Percentiles rank a stretch among this genome's conserved stretches.
phyloP scores from a whole-genome alignment of 2,329 filamentous ascomycete species.

The Teratosphaeria viscida region DNA sequence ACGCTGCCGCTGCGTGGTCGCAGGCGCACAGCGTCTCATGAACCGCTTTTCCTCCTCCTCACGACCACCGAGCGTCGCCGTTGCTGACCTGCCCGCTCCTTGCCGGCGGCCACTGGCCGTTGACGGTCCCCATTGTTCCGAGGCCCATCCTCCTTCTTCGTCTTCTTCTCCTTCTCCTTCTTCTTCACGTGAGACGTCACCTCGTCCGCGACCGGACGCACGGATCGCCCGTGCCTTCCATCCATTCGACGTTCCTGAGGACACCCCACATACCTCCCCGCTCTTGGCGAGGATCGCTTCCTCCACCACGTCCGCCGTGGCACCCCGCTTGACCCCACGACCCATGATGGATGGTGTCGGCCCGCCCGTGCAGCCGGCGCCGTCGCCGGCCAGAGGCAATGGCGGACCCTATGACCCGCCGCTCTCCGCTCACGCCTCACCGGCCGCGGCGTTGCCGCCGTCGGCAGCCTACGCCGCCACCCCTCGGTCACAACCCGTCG shows the following conservation, averaged over 20 bases:
- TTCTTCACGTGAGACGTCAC: background rate
- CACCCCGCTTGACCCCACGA: background rate
- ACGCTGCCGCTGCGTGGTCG: background rate
- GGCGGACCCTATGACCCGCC: conserved; percentile 1
- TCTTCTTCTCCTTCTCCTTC: no score
- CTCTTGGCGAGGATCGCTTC: background rate
- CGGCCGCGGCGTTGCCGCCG: background rate
- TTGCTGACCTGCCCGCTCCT: background rate
- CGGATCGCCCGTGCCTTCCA: background rate
- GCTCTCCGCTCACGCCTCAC: conserved; percentile 1
- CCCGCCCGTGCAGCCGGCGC: background rate
- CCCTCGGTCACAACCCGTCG: conserved; percentile 1
- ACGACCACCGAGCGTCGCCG: background rate
- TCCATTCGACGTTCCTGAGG: background rate
- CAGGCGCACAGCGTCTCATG: background rate
- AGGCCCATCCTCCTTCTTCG: background rate
- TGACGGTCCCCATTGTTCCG: background rate
- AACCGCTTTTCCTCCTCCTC: background rate
- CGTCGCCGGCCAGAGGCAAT: background rate
- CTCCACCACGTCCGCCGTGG: background rate
- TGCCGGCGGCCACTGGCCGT: no score
- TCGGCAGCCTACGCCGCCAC: conserved; percentile 1
- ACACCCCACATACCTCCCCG: background rate
- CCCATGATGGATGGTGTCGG: conserved; percentile 1
- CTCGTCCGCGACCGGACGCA: background rate